phyloP scores from a whole-genome alignment of 177 flowering plant genomes.

The Tripterygium wilfordii region DNA sequence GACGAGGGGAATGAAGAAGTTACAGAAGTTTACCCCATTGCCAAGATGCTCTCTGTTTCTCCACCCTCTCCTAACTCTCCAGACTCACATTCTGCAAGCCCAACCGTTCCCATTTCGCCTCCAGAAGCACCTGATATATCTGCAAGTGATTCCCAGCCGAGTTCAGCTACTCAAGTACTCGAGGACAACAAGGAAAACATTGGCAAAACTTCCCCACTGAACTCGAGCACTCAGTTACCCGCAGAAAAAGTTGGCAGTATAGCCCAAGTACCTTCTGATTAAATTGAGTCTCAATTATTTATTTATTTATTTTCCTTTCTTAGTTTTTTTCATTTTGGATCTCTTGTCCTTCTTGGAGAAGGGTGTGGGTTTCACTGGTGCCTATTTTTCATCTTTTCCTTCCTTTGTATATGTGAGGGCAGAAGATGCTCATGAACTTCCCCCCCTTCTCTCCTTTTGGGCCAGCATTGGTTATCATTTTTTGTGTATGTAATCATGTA shows the following conservation, averaged over 20 bases:
- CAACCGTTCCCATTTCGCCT: slow-evolving; percentile 8
- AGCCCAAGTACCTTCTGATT: slow-evolving; percentile 5
- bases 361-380: no score
- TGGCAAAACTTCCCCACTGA: no score
- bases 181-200: no score
- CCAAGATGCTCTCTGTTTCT: slow-evolving; percentile 25
- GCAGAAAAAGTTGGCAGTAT: no score
- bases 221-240: no score
- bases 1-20: slow-evolving; percentile 89
- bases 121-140: slow-evolving; percentile 6
- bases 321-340: background rate
- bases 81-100: slow-evolving; percentile 14
- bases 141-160: slow-evolving; percentile 5
- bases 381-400: no score
- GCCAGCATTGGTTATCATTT: no score
- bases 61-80: slow-evolving; percentile 33
- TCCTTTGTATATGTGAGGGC: no score
- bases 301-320: background rate
- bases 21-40: slow-evolving; percentile 53
- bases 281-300: background rate
- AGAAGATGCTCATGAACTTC: no score
- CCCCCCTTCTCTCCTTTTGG: no score
- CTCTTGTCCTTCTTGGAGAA: background rate
- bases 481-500: no score
- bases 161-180: slow-evolving; percentile 2